phyloP scores from a whole-genome alignment of 768 basidiomycete species.

The Xerocomellus chrysenteron region DNA sequence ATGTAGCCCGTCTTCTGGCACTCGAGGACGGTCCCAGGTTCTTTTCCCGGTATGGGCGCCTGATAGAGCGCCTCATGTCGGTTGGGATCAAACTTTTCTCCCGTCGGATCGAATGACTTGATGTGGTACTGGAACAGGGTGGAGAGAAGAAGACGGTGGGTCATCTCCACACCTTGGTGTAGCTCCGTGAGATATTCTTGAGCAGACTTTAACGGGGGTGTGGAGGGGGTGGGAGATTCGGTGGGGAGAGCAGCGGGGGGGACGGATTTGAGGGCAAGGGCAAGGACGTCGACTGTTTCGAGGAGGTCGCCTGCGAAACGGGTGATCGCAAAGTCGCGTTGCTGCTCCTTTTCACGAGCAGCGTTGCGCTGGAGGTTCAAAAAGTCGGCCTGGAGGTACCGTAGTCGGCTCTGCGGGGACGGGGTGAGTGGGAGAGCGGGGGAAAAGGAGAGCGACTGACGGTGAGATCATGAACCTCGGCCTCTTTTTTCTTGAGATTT shows the following conservation, averaged over 20 bases:
- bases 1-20: conserved; percentile 89
- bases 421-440: conserved; percentile 4
- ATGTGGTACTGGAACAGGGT: conserved; percentile 91
- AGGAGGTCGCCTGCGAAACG: conserved; percentile 89
- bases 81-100: conserved; percentile 95
- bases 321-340: conserved; percentile 90
- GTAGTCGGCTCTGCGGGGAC: conserved; percentile 70
- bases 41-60: conserved; percentile 85
- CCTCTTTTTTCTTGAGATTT: conserved; percentile 80
- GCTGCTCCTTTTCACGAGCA: conserved; percentile 87
- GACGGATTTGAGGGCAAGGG: conserved; percentile 79
- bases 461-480: conserved; percentile 79
- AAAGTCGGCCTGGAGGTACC: conserved; percentile 94
- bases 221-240: conserved; percentile 29
- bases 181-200: conserved; percentile 66
- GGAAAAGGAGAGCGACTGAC: conserved; percentile 44
- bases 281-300: conserved; percentile 87
- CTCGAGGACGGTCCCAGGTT: conserved; percentile 86
- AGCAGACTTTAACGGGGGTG: conserved; percentile 48
- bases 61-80: conserved; percentile 94
- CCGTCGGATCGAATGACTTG: conserved; percentile 87
- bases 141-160: conserved; percentile 84
- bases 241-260: conserved; percentile 47
- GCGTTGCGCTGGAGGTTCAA: conserved; percentile 92
- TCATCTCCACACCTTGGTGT: conserved; percentile 86